These are phyloP conservation scores for Hansenula sp. DNA, from an alignment of 1,139 yeast genomes.

Conservation along the genomic window DNA sequence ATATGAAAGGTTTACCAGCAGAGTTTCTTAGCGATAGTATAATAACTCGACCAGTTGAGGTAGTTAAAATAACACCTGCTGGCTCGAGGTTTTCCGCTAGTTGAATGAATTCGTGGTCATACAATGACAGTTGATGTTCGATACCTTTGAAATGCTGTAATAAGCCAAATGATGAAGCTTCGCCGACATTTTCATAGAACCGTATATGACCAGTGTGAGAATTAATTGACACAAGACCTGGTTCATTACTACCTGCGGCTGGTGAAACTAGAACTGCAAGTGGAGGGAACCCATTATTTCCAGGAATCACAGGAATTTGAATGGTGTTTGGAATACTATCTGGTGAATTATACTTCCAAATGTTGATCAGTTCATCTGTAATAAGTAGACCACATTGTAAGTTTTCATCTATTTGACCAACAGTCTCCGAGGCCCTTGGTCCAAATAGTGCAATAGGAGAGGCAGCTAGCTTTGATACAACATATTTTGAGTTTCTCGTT, in stretches of 20 bases:
- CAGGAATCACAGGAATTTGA: slow-evolving; percentile 29
- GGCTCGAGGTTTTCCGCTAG: slow-evolving; percentile 66
- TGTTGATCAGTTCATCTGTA: slow-evolving; percentile 48
- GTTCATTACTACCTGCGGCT: slow-evolving; percentile 56
- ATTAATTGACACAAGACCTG: slow-evolving; percentile 64
- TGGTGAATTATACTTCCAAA: slow-evolving; percentile 67
- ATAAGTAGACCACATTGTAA: slow-evolving; percentile 56
- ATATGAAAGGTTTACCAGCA: slow-evolving; percentile 52
- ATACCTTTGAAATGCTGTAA: slow-evolving; percentile 38
- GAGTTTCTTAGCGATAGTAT: slow-evolving; percentile 64
- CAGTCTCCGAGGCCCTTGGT: slow-evolving; percentile 16
- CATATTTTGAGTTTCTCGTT: slow-evolving; percentile 57
- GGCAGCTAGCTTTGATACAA: slow-evolving; percentile 59
- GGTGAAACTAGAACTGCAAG: slow-evolving; percentile 68
- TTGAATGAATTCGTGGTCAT: slow-evolving; percentile 53
- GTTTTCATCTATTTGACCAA: slow-evolving; percentile 51
- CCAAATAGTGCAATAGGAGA: slow-evolving; percentile 34
- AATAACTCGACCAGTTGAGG: slow-evolving; percentile 66
- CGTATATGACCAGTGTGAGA: slow-evolving; percentile 51
- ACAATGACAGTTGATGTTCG: slow-evolving; percentile 32
- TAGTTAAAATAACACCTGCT: slow-evolving; percentile 68
- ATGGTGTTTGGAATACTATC: slow-evolving; percentile 50
- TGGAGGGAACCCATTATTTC: slow-evolving; percentile 36
- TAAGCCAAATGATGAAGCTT: slow-evolving; percentile 65
- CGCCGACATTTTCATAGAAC: slow-evolving; percentile 66